A percentile compares a stretch with the other conserved stretches of the same genome.
Evolutionary conservation across 176 grass and related monocot species (phyloP).

Genomic region (Oryza rufipogon): DNA sequence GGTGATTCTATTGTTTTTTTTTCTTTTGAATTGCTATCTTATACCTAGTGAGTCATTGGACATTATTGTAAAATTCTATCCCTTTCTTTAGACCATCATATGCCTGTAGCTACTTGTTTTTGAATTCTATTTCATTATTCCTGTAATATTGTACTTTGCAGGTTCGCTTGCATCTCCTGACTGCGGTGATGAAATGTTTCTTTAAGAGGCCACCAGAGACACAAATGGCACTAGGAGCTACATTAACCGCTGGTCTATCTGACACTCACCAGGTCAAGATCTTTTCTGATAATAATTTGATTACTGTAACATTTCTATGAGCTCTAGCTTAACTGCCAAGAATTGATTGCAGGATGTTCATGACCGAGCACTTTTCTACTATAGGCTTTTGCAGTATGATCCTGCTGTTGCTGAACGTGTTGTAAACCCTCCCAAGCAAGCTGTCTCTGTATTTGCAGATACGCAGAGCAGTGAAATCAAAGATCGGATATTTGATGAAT

Average conservation of each 20-base stretch:
- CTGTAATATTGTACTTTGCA: conserved; percentile 47
- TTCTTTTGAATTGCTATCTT: not conserved
- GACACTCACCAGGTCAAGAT: conserved; percentile 82
- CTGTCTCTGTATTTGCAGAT: conserved; percentile 99
- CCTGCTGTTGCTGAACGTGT: conserved; percentile 79
- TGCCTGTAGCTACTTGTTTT: conserved; percentile 10
- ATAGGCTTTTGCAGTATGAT: conserved; percentile 96
- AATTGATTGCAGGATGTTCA: conserved; percentile 83
- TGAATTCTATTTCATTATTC: conserved; percentile 23
- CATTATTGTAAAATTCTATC: conserved; percentile 18
- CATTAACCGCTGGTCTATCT: conserved; percentile 81
- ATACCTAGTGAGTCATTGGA: conserved; percentile 5
- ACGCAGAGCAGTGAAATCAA: conserved; percentile 94
- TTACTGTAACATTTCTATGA: conserved; percentile 11
- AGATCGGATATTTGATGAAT: conserved; percentile 99
- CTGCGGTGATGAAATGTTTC: conserved; percentile 97
- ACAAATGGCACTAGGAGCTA: conserved; percentile 86
- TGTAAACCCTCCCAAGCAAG: conserved; percentile 98
- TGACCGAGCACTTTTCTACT: conserved; percentile 96
- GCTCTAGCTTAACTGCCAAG: conserved; percentile 28
- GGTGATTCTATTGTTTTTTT: not conserved
- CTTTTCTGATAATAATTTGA: conserved; percentile 11
- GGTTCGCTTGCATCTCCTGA: conserved; percentile 96
- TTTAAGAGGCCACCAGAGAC: conserved; percentile 96
- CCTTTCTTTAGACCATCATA: conserved; percentile 12